Conservation (phyloP, 805 yeast genomes). For the Cyberlindnera galapagoensis region DNA sequence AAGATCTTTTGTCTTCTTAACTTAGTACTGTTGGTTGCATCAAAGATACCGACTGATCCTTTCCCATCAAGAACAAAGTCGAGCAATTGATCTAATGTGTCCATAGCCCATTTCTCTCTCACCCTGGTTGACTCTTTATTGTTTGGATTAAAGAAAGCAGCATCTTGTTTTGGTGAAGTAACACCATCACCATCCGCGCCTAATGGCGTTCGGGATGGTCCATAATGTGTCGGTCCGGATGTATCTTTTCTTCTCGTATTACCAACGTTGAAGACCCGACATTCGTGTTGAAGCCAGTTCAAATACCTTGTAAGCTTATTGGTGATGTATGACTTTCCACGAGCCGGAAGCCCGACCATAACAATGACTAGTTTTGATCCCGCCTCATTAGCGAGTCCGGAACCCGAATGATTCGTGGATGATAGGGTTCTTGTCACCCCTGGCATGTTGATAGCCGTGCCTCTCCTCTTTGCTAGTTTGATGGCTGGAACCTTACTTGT, state of each 20-base stretch:
- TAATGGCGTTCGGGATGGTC: conserved; percentile 64
- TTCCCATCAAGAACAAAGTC: conserved; percentile 74
- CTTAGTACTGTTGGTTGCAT: conserved; percentile 75
- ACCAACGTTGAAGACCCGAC: conserved; percentile 91
- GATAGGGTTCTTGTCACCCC: conserved; percentile 76
- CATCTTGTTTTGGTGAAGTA: conserved; percentile 47
- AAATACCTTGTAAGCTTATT: conserved; percentile 84
- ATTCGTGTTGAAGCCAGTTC: conserved; percentile 91
- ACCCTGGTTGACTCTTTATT: conserved; percentile 56
- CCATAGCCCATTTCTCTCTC: conserved; percentile 95
- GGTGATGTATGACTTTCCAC: conserved; percentile 92
- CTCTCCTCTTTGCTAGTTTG: conserved; percentile 41
- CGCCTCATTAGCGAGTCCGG: conserved; percentile 41
- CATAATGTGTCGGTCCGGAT: conserved; percentile 43
- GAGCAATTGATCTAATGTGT: conserved; percentile 76
- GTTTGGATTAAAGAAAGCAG: conserved; percentile 80
- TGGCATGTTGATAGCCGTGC: conserved; percentile 86
- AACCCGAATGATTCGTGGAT: conserved; percentile 48
- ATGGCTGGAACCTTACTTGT: conserved; percentile 16
- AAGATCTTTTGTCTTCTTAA: conserved; percentile 54
- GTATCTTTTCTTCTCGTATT: conserved; percentile 81
- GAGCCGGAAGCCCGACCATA: conserved; percentile 94
- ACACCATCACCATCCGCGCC: conserved; percentile 34
- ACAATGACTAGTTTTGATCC: conserved; percentile 85
- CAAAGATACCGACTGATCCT: conserved; percentile 90